These are phyloP conservation scores for Rickenella mellea DNA, from an alignment of 768 basidiomycete species.

Conservation along the genomic window DNA sequence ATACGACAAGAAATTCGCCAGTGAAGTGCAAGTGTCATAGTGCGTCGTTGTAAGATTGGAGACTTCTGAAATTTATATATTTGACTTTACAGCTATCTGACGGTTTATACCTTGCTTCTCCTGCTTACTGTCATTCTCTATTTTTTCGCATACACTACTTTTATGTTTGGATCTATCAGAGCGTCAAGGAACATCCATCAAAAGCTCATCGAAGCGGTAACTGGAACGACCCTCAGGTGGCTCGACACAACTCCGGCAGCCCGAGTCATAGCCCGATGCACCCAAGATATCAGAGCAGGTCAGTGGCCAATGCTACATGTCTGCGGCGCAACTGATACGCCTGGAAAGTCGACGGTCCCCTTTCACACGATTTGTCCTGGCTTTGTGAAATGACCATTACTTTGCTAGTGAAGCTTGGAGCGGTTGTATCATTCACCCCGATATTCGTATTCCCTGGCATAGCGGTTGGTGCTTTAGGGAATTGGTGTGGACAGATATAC, in stretches of 20 bases:
- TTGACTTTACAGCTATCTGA: conserved; percentile 35
- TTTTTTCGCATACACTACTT: conserved; percentile 25
- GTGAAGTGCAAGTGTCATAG: conserved; percentile 9
- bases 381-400: conserved; percentile 9
- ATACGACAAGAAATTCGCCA: conserved; percentile 8
- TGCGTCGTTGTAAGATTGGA: conserved; percentile 10
- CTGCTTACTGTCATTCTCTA: conserved; percentile 22
- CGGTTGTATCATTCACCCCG: conserved; percentile 35
- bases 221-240: conserved; percentile 48
- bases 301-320: conserved; percentile 3
- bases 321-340: not conserved
- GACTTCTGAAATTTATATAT: conserved; percentile 7
- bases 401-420: conserved; percentile 33
- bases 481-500: conserved; percentile 33
- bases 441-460: conserved; percentile 38
- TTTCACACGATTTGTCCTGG: conserved; percentile 2
- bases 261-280: conserved; percentile 23
- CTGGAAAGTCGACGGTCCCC: conserved; percentile 12
- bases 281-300: conserved; percentile 23
- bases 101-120: conserved; percentile 29
- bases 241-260: conserved; percentile 24
- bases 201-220: conserved; percentile 39
- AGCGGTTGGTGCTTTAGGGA: conserved; percentile 31
- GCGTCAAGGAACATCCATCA: conserved; percentile 48
- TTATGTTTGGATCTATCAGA: conserved; percentile 37